A percentile compares a stretch with the other conserved stretches of the same genome.
phyloP scores from a whole-genome alignment of 176 grass and related monocot species.

The Oryza longistaminata region DNA sequence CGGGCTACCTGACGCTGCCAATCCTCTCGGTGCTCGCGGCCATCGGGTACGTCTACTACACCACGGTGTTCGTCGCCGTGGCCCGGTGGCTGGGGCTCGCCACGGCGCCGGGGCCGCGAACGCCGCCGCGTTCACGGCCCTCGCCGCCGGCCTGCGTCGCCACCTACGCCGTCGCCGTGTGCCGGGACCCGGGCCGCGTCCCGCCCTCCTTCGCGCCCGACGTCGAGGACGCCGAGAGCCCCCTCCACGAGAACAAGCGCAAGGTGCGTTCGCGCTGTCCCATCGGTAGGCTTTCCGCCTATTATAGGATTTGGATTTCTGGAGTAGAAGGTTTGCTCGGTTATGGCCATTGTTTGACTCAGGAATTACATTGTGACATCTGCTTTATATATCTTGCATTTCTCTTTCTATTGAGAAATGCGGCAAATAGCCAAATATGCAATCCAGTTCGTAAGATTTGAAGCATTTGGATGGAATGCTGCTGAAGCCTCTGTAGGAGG shows the following conservation, averaged over 20 bases:
- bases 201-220: conserved; percentile 64
- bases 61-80: conserved; percentile 78
- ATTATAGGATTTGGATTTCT: too few species aligned
- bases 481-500: too few species aligned
- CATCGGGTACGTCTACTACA: conserved; percentile 80
- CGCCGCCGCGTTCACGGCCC: conserved; percentile 59
- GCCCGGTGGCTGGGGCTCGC: conserved; percentile 67
- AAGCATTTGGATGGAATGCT: too few species aligned
- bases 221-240: conserved; percentile 58
- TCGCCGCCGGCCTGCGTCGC: conserved; percentile 54
- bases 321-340: too few species aligned
- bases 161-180: conserved; percentile 62
- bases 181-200: conserved; percentile 74
- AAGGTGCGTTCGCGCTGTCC: conserved; percentile 46
- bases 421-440: too few species aligned
- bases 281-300: not conserved
- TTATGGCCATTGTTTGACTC: too few species aligned
- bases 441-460: too few species aligned
- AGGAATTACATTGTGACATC: too few species aligned
- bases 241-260: conserved; percentile 85
- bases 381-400: too few species aligned
- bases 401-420: too few species aligned
- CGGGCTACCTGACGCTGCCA: conserved; percentile 85
- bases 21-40: conserved; percentile 72
- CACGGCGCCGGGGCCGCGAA: conserved; percentile 74